Evolutionary conservation across 2,329 filamentous ascomycete species (phyloP), one percentile per base, ranked within the genome.

Genomic region (Pseudogymnoascus sp.): DNA sequence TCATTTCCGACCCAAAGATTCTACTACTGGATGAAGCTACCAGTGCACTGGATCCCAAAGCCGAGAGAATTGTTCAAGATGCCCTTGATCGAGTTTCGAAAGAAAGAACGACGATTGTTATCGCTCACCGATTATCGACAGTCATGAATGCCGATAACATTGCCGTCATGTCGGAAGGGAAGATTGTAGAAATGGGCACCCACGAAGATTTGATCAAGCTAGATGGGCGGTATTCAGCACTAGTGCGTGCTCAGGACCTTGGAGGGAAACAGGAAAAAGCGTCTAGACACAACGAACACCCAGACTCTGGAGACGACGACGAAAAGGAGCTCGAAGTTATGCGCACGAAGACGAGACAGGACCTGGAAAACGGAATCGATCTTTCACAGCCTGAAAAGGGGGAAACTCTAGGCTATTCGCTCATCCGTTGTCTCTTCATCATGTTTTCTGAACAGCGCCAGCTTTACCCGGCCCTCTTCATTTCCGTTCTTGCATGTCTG

Each of bases 11-110:
- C 47, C 85, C 86, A 0, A 76, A 78, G 1, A 83, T 89, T 23
- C 76, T 89, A 1, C 81, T 89, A 15, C 75, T 89, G 1, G 86
- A 89, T 67, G 86, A 89, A 72, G 86, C 86, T 1, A 89, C 86
- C 0, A 85, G 81, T 57, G 83, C 85, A 8, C 71, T 78, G 23
- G 76, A 78, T 59, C 72, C 76, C 0, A 73, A 78, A 13, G 73
- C 77, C 3, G 77, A 79, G 62, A 73, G 75, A 1, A 74, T 82
- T 15, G 83, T 86, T 0, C 83, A 85, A 67, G 71, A 77, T 57
- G 83, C 83, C 0, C 77, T 85, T 10, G 78, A 81, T 62, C 76
- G 76, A 15, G 77, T 85, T 1, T 82, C 83, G 0, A 74, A 78
- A 35, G 79, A 79, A 23, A 77, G 85, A 28, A 88, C 86, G 0